Conservation (phyloP, 2,329 filamentous ascomycete species). For the Eutypella sp. region DNA sequence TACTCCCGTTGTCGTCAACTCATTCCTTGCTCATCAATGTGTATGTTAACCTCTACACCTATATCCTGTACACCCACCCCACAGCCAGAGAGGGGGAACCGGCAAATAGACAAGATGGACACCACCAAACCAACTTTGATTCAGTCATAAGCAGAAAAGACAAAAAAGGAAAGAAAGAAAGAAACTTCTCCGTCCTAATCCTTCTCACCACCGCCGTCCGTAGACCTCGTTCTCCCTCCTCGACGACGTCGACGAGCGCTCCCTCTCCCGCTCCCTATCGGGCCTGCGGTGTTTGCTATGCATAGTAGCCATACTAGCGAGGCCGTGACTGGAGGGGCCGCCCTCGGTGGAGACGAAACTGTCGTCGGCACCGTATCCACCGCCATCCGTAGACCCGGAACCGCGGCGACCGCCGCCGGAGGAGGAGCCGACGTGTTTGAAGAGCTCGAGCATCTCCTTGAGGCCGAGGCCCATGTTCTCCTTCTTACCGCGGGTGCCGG, state of each 20-base stretch:
- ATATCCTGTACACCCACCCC: too few relatives aligned
- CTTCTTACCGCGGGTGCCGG: conserved; percentile 35
- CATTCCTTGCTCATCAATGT: too few relatives aligned
- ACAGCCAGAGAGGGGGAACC: too few relatives aligned
- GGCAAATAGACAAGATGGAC: neutral
- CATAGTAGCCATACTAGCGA: conserved; percentile 10
- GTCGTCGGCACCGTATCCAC: conserved; percentile 33
- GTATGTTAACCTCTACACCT: too few relatives aligned
- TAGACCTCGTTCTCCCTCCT: conserved; percentile 36
- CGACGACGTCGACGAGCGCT: conserved; percentile 3
- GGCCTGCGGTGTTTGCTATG: conserved; percentile 20
- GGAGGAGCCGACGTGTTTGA: conserved; percentile 55
- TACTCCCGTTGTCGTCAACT: too few relatives aligned
- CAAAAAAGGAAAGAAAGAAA: too few relatives aligned
- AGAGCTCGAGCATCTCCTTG: conserved; percentile 89
- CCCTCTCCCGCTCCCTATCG: too few relatives aligned
- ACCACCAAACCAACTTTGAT: too few relatives aligned
- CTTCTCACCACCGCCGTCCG: conserved; percentile 35
- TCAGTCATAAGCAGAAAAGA: too few relatives aligned
- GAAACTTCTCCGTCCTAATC: neutral
- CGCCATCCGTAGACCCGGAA: conserved; percentile 34
- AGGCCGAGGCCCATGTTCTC: conserved; percentile 77
- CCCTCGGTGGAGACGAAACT: conserved; percentile 9
- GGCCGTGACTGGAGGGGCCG: conserved; percentile 17
- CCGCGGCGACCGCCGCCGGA: neutral